Percentiles rank a stretch among this genome's conserved stretches.
phyloP scores from a whole-genome alignment of 331 rosid genomes.

The Cucumis variabilis region DNA sequence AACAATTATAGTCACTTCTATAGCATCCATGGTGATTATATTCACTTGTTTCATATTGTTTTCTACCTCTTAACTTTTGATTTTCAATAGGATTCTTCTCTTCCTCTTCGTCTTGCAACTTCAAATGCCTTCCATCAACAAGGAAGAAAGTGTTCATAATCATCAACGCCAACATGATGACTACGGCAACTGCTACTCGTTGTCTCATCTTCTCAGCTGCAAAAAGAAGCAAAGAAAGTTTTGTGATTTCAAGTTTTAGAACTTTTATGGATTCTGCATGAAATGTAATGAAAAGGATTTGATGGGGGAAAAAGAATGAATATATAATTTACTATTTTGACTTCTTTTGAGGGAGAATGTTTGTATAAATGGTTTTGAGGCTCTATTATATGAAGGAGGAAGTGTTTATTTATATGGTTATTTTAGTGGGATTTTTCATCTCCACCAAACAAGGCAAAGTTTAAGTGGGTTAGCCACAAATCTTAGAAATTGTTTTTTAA shows the following conservation, averaged over 20 bases:
- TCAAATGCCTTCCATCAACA: slow-evolving; percentile 18
- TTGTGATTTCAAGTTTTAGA: neutral
- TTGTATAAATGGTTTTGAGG: neutral
- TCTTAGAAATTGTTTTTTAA: slow-evolving; percentile 3
- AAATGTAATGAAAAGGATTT: neutral
- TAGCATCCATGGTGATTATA: slow-evolving; percentile 25
- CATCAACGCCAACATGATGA: slow-evolving; percentile 31
- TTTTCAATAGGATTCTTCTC: slow-evolving; percentile 17
- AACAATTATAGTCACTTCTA: slow-evolving; percentile 15
- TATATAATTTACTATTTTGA: neutral
- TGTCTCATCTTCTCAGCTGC: slow-evolving; percentile 30
- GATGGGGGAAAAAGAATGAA: neutral
- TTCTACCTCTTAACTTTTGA: too few species aligned
- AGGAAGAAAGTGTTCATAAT: slow-evolving; percentile 39
- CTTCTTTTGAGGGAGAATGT: slow-evolving; percentile 1
- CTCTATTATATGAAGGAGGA: neutral
- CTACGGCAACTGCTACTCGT: slow-evolving; percentile 22
- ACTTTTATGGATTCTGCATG: slow-evolving; percentile 1
- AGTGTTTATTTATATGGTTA: slow-evolving; percentile 12
- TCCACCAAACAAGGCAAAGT: slow-evolving; percentile 16
- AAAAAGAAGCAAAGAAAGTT: neutral
- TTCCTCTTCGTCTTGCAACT: neutral
- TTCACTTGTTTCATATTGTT: neutral
- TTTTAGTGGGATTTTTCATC: slow-evolving; percentile 26
- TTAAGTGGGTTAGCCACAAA: slow-evolving; percentile 27